Evolutionary conservation across 2,329 filamentous ascomycete species (phyloP).

Genomic region (Simplicillium sp.): DNA sequence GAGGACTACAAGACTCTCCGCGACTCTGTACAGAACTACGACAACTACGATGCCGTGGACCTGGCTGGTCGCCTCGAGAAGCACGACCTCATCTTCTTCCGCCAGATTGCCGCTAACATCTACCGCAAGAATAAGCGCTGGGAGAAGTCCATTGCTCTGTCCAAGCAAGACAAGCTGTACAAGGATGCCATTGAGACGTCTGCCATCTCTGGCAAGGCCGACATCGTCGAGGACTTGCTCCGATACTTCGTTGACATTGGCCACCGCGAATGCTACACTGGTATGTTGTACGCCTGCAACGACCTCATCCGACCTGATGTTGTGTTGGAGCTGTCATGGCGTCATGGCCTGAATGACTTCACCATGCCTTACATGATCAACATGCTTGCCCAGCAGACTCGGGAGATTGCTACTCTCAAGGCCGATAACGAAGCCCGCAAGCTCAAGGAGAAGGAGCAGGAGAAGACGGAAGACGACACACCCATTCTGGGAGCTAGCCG

Average conservation of each 20-base stretch:
- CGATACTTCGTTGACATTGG: conserved; percentile 99
- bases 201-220: conserved; percentile 79
- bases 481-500: conserved; percentile 84
- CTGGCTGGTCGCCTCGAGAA: conserved; percentile 89
- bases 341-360: conserved; percentile 87
- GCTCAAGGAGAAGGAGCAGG: conserved; percentile 56
- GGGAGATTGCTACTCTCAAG: conserved; percentile 75
- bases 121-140: conserved; percentile 99
- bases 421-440: conserved; percentile 96
- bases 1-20: conserved; percentile 98
- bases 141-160: conserved; percentile 97
- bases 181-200: conserved; percentile 98
- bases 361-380: conserved; percentile 99
- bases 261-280: conserved; percentile 98
- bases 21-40: conserved; percentile 96
- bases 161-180: conserved; percentile 98
- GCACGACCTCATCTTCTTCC: conserved; percentile 98
- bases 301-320: conserved; percentile 90
- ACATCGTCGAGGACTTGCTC: conserved; percentile 90
- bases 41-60: conserved; percentile 96
- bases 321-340: conserved; percentile 95
- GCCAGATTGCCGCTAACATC: conserved; percentile 94
- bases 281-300: conserved; percentile 98
- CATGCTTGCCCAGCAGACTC: conserved; percentile 82
- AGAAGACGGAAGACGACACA: conserved; percentile 87